Evolutionary conservation across 139 green algal genomes (phyloP).

Genomic region (Chlamydomonas asymmetrica): DNA sequence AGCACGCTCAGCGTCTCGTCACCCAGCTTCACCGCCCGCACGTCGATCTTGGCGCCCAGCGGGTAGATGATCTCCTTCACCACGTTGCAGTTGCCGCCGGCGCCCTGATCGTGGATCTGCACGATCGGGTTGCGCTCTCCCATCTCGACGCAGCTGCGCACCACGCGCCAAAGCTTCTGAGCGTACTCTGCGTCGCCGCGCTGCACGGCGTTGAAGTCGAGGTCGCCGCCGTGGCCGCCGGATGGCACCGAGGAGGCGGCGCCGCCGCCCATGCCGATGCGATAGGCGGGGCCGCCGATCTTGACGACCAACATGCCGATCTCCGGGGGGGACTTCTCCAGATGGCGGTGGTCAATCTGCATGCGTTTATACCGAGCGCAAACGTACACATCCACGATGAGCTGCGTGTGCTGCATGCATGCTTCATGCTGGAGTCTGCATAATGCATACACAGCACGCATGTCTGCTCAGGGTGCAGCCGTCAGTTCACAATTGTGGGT

Average conservation of each 20-base stretch:
- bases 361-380: too few relatives aligned
- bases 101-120: conserved; percentile 89
- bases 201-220: conserved; percentile 99
- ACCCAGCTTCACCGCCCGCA: conserved; percentile 78
- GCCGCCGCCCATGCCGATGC: conserved; percentile 98
- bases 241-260: conserved; percentile 85
- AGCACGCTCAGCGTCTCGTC: conserved; percentile 97
- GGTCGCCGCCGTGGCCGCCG: conserved; percentile 79
- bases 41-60: conserved; percentile 92
- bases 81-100: conserved; percentile 99
- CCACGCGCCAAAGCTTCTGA: conserved; percentile 99
- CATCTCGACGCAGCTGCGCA: conserved; percentile 95
- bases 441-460: too few relatives aligned
- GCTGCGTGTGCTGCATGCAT: too few relatives aligned
- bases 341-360: conserved; percentile 41
- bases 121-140: conserved; percentile 93
- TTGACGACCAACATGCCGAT: conserved; percentile 98
- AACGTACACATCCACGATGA: too few relatives aligned
- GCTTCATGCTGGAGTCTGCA: too few relatives aligned
- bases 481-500: too few relatives aligned
- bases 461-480: too few relatives aligned
- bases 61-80: conserved; percentile 99
- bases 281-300: conserved; percentile 97
- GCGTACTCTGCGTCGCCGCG: conserved; percentile 95
- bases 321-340: conserved; percentile 62